A percentile compares a stretch with the other conserved stretches of the same genome.
Conservation (phyloP, 768 basidiomycete genomes). For the Calocybe cyanea region DNA sequence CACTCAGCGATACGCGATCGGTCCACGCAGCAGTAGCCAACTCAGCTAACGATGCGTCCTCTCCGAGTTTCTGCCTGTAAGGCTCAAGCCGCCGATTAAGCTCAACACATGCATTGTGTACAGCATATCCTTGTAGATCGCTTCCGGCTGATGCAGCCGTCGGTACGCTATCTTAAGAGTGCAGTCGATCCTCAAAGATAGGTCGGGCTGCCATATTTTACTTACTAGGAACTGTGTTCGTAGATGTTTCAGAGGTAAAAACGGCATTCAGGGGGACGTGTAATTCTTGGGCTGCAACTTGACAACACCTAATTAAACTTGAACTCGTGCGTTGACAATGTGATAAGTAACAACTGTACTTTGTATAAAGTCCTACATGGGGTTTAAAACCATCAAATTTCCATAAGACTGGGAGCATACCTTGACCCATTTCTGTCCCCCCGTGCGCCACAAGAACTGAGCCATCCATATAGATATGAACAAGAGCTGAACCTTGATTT, state of each 20-base stretch:
- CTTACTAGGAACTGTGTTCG: slow-evolving; percentile 15
- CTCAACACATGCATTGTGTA: slow-evolving; percentile 16
- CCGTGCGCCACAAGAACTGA: slow-evolving; percentile 16
- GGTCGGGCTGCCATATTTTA: background rate
- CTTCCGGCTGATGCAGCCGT: slow-evolving; percentile 14
- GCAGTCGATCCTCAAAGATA: background rate
- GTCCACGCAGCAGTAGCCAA: slow-evolving; percentile 13
- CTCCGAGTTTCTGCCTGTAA: slow-evolving; percentile 11
- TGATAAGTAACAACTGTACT: background rate
- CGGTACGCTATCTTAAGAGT: slow-evolving; percentile 3
- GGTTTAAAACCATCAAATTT: too few relatives aligned
- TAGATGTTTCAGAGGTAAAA: slow-evolving; percentile 14
- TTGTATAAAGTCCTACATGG: slow-evolving; percentile 5
- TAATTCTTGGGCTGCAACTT: slow-evolving; percentile 15
- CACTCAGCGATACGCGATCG: slow-evolving; percentile 14
- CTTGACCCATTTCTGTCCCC: slow-evolving; percentile 18
- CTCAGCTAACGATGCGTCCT: slow-evolving; percentile 7
- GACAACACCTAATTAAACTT: slow-evolving; percentile 9
- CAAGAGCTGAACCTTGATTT: slow-evolving; percentile 15
- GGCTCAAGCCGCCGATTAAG: slow-evolving; percentile 13
- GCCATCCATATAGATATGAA: slow-evolving; percentile 16
- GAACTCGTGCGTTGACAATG: background rate
- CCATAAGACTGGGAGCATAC: background rate
- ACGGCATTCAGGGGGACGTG: slow-evolving; percentile 11
- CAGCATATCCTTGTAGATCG: slow-evolving; percentile 14